Conservation (phyloP, 768 basidiomycete species). For the Pleurotus platypus region DNA sequence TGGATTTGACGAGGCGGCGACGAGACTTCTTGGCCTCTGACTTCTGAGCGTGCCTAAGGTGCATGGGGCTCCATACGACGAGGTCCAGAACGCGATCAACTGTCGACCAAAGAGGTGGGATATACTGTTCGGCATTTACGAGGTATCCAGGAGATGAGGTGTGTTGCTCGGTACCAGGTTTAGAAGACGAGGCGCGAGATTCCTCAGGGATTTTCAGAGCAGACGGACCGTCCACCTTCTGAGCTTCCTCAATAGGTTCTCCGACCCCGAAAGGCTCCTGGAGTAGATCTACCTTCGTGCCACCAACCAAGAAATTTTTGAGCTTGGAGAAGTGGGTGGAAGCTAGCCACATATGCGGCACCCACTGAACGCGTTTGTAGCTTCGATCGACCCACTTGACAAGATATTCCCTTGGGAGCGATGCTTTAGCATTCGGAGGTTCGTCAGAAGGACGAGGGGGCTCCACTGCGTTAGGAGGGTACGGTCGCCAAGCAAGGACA, state of each 20-base stretch:
- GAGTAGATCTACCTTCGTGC: conserved; percentile 67
- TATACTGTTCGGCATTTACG: conserved; percentile 67
- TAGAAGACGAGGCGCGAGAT: conserved; percentile 28
- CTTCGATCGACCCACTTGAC: conserved; percentile 85
- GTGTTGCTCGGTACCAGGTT: conserved; percentile 23
- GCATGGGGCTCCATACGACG: conserved; percentile 51
- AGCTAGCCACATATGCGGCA: conserved; percentile 88
- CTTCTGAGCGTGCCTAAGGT: conserved; percentile 19
- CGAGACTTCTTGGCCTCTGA: conserved; percentile 18
- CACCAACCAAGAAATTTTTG: conserved; percentile 70
- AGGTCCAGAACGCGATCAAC: conserved; percentile 91
- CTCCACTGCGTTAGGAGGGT: conserved; percentile 63
- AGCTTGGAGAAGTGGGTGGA: conserved; percentile 64
- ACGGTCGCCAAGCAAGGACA: conserved; percentile 90
- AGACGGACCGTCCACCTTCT: conserved; percentile 14
- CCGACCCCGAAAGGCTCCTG: conserved; percentile 37
- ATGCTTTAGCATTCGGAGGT: conserved; percentile 47
- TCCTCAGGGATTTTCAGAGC: conserved; percentile 42
- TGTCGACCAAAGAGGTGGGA: conserved; percentile 82
- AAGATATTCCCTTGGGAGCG: conserved; percentile 86
- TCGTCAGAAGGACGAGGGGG: conserved; percentile 34
- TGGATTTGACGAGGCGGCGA: conserved; percentile 15
- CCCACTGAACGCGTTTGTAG: conserved; percentile 82
- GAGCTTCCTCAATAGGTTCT: conserved; percentile 23
- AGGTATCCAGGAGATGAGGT: conserved; percentile 36